These are phyloP conservation scores for Fragilaria radians DNA, from an alignment of 108 stramenopile species.

Conservation along the genomic window DNA sequence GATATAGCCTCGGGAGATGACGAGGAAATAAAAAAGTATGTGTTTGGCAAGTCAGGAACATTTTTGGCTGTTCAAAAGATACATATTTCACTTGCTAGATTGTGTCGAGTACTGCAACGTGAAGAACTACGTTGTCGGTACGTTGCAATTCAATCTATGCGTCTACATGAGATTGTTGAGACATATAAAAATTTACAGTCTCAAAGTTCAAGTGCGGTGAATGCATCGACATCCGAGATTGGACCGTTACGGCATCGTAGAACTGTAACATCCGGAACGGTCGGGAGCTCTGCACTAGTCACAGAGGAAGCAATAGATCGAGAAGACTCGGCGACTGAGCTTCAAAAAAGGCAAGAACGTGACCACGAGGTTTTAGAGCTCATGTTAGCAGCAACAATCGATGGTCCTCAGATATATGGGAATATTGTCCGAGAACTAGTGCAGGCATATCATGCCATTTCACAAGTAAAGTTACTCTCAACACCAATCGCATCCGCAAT, in stretches of 20 bases:
- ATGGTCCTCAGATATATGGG: conserved; percentile 25
- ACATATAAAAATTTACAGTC: background rate
- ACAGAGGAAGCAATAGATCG: background rate
- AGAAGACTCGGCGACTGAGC: background rate
- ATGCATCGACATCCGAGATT: background rate
- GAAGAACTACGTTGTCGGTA: conserved; percentile 76
- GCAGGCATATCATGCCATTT: conserved; percentile 60
- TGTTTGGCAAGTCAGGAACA: conserved; percentile 14
- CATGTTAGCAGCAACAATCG: conserved; percentile 50
- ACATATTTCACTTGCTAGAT: conserved; percentile 60
- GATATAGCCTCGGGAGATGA: background rate
- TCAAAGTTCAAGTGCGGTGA: conserved; percentile 7
- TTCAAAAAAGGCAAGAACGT: conserved; percentile 30
- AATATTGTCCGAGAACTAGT: conserved; percentile 73
- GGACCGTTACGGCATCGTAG: conserved; percentile 9
- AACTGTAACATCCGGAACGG: background rate
- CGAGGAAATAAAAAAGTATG: background rate
- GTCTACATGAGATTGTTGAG: background rate
- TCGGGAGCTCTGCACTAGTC: background rate
- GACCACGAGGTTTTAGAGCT: conserved; percentile 67
- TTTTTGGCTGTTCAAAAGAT: conserved; percentile 53
- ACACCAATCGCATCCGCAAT: conserved; percentile 33
- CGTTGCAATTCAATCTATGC: conserved; percentile 47
- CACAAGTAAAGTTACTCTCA: conserved; percentile 36
- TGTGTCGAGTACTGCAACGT: conserved; percentile 66